Base-by-base conservation (phyloP, 2,329 filamentous ascomycete species). In the Aureobasidium sp. region DNA sequence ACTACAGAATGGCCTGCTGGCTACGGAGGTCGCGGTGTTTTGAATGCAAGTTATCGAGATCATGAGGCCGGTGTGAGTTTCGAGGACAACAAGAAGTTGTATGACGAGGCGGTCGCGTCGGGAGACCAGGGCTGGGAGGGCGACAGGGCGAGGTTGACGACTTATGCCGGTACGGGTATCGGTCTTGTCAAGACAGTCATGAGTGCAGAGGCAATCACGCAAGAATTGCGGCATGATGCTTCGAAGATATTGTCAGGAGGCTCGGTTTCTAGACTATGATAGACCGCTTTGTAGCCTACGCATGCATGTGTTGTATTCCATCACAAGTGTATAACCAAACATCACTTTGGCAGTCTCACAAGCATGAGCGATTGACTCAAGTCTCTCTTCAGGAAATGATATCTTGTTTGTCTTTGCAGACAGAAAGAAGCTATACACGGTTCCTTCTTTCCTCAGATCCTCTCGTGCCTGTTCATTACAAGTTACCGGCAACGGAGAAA, bases 101-200 rank as follows among this genome's bases (percentile, higher is more conserved):
- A 78, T 69, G 67, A 75, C 19, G 71, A 78, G 64, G 82, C 81
- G 31, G 66, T 79, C 66, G 70, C 74, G 63, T 74, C 69, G 54
- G 79, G 78, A 2, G 78, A 82, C 69, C 69, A 69, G 25, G 74
- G 80, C 53, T 79, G 79, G 75, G 62, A 66, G 47, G 81, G 81
- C 19, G 71, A 71, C 0, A 68, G 77, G 23, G 81, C 78, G 3
- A 76, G 83, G 64, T 74, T 85, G 73, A 83, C 81, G 5, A 81
- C 81, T 11, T 87, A 85, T 74, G 83, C 82, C 5, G 84, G 84
- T 2, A 81, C 80, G 29, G 83, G 77, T 0, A 79, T 87, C 19
- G 84, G 84, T 0, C 70, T 87, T 63, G 75, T 87, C 1, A 79
- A 69, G 47, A 70, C 76, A 53, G 73, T 81, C 2, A 74, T 75